Evolutionary conservation across 805 yeast species (phyloP), one percentile per base, ranked within the genome.

Genomic region (Komagataella pastoris): DNA sequence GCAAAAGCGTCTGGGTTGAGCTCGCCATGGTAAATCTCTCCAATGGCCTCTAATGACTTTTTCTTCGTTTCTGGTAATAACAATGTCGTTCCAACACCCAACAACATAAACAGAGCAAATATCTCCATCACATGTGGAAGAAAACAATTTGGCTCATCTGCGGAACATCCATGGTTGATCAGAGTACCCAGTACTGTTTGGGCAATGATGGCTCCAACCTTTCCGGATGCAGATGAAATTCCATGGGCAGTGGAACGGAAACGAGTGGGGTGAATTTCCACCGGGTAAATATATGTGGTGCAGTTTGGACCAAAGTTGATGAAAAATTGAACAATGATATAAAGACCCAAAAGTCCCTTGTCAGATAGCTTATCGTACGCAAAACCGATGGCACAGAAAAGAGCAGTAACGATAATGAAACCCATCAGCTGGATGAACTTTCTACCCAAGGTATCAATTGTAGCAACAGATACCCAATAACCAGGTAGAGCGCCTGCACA

Each of bases 401-500:
- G 67, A 51, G 72, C 65, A 47, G 96, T 86, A 64, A 88, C 76
- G 51, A 86, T 62, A 57, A 76, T 54, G 74, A 88, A 88, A 61
- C 96, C 95, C 62, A 71, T 72, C 19, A 87, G 54, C 73, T 89
- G 96, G 56, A 88, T 72, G 56, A 89, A 81, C 69, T 84, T 87
- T 76, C 97, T 82, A 61, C 97, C 97, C 59, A 88, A 60, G 44
- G 71, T 74, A 69, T 88, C 97, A 54, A 88, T 65, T 48, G 91
- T 82, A 50, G 88, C 88, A 59, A 83, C 88, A 36, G 91, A 66
- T 55, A 76, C 72, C 96, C 96, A 88, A 72, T 88, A 88, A 64
- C 97, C 97, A 61, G 96, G 96, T 69, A 88, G 79, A 48, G 93
- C 78, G 75, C 97, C 97, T 53, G 97, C 97, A 77, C 95, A 87